These are phyloP conservation scores for Aspergillus carlsbadensis DNA, from an alignment of 495 filamentous ascomycete species.

Conservation along the genomic window DNA sequence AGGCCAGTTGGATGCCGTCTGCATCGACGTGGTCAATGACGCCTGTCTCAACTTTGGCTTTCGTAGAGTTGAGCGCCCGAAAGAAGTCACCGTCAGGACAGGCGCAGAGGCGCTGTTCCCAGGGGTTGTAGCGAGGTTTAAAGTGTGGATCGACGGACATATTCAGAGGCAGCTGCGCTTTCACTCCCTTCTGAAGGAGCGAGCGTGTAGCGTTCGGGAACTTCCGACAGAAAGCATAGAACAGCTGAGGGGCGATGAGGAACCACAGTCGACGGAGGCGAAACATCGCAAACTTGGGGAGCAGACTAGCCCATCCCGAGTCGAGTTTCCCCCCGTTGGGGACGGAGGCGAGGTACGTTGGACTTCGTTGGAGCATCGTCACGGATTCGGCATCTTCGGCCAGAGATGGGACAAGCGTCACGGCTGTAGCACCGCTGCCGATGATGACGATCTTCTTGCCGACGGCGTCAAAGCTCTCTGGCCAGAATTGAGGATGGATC, in stretches of 20 bases:
- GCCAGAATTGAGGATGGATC: constrained; percentile 47
- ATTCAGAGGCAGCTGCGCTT: constrained; percentile 18
- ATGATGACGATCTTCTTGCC: constrained; percentile 49
- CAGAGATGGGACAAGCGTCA: no score
- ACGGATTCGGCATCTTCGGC: no score
- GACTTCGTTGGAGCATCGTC: no score
- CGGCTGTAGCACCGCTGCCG: constrained; percentile 49
- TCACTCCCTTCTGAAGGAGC: no score
- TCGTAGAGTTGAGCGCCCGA: constrained; percentile 52
- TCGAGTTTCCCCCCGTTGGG: no score
- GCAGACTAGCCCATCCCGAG: no score
- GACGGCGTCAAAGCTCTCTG: constrained; percentile 36
- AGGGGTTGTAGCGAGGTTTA: constrained; percentile 62
- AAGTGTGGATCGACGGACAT: constrained; percentile 62
- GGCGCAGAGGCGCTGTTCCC: constrained; percentile 67
- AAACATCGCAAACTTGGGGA: no score
- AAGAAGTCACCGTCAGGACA: constrained; percentile 73
- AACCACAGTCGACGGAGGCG: no score
- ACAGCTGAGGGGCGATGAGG: no score
- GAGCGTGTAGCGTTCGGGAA: no score
- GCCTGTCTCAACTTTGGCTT: constrained; percentile 63
- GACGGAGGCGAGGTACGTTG: no score
- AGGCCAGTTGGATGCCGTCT: constrained; percentile 54
- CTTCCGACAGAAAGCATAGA: no score
- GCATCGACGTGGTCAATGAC: constrained; percentile 60